Conservation (phyloP, 257 asterid genomes). For the Solanum piurae region DNA sequence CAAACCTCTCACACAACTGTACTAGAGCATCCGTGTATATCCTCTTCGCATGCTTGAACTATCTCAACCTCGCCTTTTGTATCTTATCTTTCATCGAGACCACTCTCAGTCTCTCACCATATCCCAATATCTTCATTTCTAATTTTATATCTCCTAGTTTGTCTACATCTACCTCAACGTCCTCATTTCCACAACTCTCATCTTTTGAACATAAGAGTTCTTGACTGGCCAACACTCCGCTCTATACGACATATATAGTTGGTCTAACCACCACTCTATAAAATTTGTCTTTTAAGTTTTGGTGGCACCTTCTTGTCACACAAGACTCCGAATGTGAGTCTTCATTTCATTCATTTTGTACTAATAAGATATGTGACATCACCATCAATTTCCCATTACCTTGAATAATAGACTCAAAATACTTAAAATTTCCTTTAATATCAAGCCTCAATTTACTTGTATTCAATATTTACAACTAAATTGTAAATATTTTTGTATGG, state of each 20-base stretch:
- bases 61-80: background rate
- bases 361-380: background rate
- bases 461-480: background rate
- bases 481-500: background rate
- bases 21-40: background rate
- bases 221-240: background rate
- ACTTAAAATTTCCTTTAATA: background rate
- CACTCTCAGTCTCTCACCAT: background rate
- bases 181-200: background rate
- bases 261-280: background rate
- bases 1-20: background rate
- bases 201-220: background rate
- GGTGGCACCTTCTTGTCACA: background rate
- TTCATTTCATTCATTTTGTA: background rate
- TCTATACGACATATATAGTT: background rate
- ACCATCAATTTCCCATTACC: background rate
- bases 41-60: background rate
- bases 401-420: background rate
- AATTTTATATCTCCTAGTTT: background rate
- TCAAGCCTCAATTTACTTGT: background rate
- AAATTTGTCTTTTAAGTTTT: background rate
- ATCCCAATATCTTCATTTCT: background rate
- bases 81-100: background rate
- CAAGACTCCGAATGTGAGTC: accelerated
- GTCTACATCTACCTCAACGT: background rate